phyloP scores from a whole-genome alignment of 805 yeast species.

The Pichia kluyveri region DNA sequence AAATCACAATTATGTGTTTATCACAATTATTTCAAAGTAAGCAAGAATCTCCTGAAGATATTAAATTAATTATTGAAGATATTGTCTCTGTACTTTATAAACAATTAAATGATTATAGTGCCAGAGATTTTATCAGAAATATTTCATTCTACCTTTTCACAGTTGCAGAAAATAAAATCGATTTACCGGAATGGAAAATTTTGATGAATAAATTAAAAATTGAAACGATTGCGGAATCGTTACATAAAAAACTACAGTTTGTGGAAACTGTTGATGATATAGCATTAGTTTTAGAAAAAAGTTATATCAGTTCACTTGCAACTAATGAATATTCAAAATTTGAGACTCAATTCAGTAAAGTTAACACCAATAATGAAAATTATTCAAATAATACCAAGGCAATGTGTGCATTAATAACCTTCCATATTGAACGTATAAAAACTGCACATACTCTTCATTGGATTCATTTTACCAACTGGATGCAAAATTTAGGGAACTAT shows the following conservation, averaged over 20 bases:
- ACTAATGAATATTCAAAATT: constrained; percentile 9
- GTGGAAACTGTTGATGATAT: constrained; percentile 16
- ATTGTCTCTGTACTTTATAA: background rate
- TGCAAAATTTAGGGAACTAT: constrained; percentile 8
- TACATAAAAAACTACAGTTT: constrained; percentile 19
- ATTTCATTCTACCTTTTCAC: constrained; percentile 19
- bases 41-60: background rate
- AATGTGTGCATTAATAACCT: constrained; percentile 10
- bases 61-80: background rate
- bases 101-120: constrained; percentile 1
- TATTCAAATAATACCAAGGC: background rate
- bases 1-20: constrained; percentile 3
- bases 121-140: constrained; percentile 13
- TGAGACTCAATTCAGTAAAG: constrained; percentile 11
- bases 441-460: constrained; percentile 12
- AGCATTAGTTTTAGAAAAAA: constrained; percentile 14
- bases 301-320: constrained; percentile 14
- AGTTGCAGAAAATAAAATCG: constrained; percentile 13
- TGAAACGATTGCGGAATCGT: constrained; percentile 6
- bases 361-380: background rate
- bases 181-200: constrained; percentile 15
- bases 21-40: background rate
- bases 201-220: constrained; percentile 9
- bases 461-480: constrained; percentile 22
- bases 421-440: constrained; percentile 12